Evolutionary conservation across 306 rosid genomes (phyloP).

Genomic region (Quercus rubra): DNA sequence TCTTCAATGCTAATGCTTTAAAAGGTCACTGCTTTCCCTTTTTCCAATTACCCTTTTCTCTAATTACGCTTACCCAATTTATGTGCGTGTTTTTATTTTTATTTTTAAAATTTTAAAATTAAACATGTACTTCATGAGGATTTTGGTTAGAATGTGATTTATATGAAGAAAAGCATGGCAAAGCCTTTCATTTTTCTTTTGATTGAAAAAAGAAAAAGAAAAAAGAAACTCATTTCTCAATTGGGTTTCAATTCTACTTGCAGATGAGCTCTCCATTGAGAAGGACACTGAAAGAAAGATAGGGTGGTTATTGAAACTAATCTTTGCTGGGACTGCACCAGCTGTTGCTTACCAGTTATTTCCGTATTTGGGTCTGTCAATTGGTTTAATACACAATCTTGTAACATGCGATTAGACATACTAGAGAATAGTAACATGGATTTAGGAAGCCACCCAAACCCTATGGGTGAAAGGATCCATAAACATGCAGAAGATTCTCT

Average conservation of each 20-base stretch:
- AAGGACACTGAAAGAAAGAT: constrained; percentile 75
- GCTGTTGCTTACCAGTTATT: constrained; percentile 69
- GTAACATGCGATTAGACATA: not conserved
- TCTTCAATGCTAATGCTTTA: too few relatives aligned
- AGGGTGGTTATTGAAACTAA: constrained; percentile 74
- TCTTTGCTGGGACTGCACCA: constrained; percentile 79
- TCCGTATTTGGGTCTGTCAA: constrained; percentile 75
- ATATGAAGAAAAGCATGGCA: not conserved
- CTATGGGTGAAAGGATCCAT: too few relatives aligned
- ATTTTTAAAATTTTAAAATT: too few relatives aligned
- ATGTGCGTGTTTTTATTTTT: too few relatives aligned
- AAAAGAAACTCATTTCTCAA: not conserved
- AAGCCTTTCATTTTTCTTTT: not conserved
- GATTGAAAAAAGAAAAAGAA: not conserved
- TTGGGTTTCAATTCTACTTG: constrained; percentile 18
- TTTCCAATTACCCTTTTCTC: not conserved
- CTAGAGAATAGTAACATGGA: too few relatives aligned
- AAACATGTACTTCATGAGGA: not conserved
- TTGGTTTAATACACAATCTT: not conserved
- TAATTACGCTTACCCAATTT: not conserved
- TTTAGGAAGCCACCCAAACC: too few relatives aligned
- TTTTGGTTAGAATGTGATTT: not conserved
- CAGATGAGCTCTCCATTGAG: constrained; percentile 67
- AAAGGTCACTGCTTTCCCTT: constrained; percentile 41
- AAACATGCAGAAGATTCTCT: too few relatives aligned